These are phyloP conservation scores for Eucalyptus coolabah DNA, from an alignment of 345 rosid genomes.

Conservation along the genomic window DNA sequence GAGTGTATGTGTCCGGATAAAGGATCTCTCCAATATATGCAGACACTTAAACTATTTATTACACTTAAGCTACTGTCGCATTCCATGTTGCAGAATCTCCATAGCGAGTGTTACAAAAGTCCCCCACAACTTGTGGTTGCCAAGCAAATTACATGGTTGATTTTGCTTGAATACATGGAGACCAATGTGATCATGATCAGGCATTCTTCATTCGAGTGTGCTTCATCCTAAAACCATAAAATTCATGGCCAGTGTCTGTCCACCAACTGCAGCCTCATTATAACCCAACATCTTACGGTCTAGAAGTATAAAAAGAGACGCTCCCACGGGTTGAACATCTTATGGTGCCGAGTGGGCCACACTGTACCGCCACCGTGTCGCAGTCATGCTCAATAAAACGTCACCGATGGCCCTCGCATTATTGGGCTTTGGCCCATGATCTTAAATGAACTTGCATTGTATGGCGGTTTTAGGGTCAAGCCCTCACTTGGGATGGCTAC, in stretches of 20 bases:
- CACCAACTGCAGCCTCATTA: neutral
- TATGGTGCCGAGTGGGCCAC: too few relatives aligned
- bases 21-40: neutral
- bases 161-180: neutral
- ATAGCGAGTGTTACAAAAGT: neutral
- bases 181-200: neutral
- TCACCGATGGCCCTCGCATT: neutral
- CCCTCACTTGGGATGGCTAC: neutral
- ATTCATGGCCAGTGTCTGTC: neutral
- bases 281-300: neutral
- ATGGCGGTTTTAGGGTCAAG: too few relatives aligned
- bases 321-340: neutral
- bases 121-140: neutral
- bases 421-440: neutral
- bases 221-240: neutral
- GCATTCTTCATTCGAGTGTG: neutral
- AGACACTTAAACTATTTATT: too few relatives aligned
- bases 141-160: neutral
- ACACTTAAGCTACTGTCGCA: neutral
- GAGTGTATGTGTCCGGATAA: neutral
- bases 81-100: neutral
- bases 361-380: neutral
- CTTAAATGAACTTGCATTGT: neutral
- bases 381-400: neutral
- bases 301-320: neutral